Evolutionary conservation across 148 eudicot species (phyloP), one percentile per base, ranked within the genome.

Genomic region (Linanthus parryae): DNA sequence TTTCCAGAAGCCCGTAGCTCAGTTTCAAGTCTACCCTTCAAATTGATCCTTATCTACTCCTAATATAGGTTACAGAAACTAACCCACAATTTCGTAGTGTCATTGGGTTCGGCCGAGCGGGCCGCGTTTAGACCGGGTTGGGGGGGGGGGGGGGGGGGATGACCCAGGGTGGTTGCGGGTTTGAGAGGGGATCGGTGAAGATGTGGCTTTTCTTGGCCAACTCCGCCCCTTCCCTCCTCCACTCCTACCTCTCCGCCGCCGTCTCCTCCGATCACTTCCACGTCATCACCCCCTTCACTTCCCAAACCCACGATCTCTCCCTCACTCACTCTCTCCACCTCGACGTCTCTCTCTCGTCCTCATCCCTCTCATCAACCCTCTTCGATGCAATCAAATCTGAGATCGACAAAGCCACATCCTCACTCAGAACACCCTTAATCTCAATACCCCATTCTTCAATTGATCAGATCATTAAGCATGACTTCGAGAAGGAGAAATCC

Each of bases 201-300:
- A n/a, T n/a, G n/a, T n/a, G n/a, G n/a, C n/a, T n/a, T n/a, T n/a
- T n/a, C n/a, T n/a, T n/a, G n/a, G n/a, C 78, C 34, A 36, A 82
- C 54, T 35, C 77, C 51, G 53, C 79, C 56, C 46, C 62, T 19
- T 52, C 61, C 33, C 65, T 66, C 50, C 73, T 76, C 74, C 49
- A 68, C 62, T 66, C 74, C 62, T 69, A 72, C 70, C 69, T 77
- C 57, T 57, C 76, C 63, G 69, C 83, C 63, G 67, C 81, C 36
- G 22, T 64, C 74, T 73, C 78, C 68, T 69, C 84, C 71, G 75
- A 67, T 46, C 67, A 57, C 61, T 85, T 81, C 76, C 83, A 79
- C 72, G 78, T 79, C 78, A 79, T 74, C 75, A 27, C 84, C 68
- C 81, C 82, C 31, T 72, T 65, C 26, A 12, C 67, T 31, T 36